Percentiles rank a stretch among this genome's conserved stretches.
These are phyloP conservation scores for Cyberlindnera sargentensis DNA, from an alignment of 805 yeast species.

Conservation along the genomic window DNA sequence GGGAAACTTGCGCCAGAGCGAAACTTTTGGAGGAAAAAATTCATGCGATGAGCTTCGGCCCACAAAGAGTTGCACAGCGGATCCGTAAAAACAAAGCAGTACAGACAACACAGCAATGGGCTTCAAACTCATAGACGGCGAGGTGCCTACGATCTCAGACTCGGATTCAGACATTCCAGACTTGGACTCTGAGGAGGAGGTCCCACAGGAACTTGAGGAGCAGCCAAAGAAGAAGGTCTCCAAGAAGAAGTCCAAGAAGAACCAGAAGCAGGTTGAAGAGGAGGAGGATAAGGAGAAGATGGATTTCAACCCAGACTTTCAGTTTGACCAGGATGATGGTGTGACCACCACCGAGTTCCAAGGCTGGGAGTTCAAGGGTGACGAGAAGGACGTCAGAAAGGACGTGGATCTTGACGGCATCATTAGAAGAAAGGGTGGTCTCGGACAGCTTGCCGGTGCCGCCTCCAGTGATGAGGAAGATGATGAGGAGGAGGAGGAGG, in stretches of 20 bases:
- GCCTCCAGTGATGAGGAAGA: constrained; percentile 32
- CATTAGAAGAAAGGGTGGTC: constrained; percentile 80
- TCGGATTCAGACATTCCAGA: constrained; percentile 39
- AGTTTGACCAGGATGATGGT: constrained; percentile 59
- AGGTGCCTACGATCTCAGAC: constrained; percentile 69
- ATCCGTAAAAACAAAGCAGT: not conserved
- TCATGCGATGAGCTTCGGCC: constrained; percentile 12
- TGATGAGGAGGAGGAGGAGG: constrained; percentile 37
- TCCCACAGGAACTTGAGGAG: constrained; percentile 17
- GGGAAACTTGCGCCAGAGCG: no score
- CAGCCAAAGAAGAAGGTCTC: constrained; percentile 17
- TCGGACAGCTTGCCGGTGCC: constrained; percentile 45
- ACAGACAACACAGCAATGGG: constrained; percentile 11
- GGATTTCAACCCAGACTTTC: constrained; percentile 68
- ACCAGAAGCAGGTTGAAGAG: constrained; percentile 20
- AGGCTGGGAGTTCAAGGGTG: constrained; percentile 82
- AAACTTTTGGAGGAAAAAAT: constrained; percentile 6
- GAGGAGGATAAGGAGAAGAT: constrained; percentile 35
- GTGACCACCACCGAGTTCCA: constrained; percentile 42
- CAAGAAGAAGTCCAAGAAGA: constrained; percentile 19
- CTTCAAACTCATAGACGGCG: constrained; percentile 36
- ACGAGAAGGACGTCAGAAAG: constrained; percentile 31
- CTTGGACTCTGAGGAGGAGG: constrained; percentile 1
- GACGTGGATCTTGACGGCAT: constrained; percentile 86
- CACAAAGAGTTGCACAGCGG: not conserved